Evolutionary conservation across 495 filamentous ascomycete genomes (phyloP).

Genomic region (Staphylotrichum tortipilum): DNA sequence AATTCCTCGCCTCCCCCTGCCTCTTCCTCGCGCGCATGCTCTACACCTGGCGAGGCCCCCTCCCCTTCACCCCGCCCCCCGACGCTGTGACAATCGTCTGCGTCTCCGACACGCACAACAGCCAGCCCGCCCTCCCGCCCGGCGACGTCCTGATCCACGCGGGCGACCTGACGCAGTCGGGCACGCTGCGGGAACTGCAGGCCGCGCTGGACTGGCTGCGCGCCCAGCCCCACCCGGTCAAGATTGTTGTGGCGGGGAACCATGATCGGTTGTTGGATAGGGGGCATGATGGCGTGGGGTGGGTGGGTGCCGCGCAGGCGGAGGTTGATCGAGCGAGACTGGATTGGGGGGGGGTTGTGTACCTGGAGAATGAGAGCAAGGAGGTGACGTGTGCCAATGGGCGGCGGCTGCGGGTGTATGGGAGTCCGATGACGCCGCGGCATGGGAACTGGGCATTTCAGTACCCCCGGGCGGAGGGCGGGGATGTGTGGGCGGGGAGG

Average conservation of each 20-base stretch:
- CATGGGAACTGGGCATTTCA: slow-evolving; percentile 28
- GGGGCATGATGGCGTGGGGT: slow-evolving; percentile 11
- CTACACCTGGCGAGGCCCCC: slow-evolving; percentile 3
- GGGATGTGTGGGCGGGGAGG: slow-evolving; percentile 16
- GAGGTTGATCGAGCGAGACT: slow-evolving; percentile 4
- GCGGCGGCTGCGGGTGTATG: slow-evolving; percentile 29
- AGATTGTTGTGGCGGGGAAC: slow-evolving; percentile 68
- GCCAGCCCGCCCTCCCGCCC: slow-evolving; percentile 50
- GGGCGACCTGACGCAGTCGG: slow-evolving; percentile 75
- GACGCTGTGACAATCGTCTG: slow-evolving; percentile 49
- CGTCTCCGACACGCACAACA: slow-evolving; percentile 83
- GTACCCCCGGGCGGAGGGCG: slow-evolving; percentile 12
- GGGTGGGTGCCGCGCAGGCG: not conserved
- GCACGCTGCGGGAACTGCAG: slow-evolving; percentile 63
- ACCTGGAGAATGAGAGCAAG: slow-evolving; percentile 32
- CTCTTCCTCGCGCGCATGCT: slow-evolving; percentile 11
- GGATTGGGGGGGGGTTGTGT: slow-evolving; percentile 40
- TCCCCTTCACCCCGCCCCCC: not conserved
- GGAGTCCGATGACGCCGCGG: slow-evolving; percentile 28
- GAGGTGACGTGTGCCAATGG: slow-evolving; percentile 27
- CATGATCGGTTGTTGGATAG: slow-evolving; percentile 24
- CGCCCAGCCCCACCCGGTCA: slow-evolving; percentile 55
- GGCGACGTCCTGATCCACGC: slow-evolving; percentile 84
- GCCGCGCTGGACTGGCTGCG: slow-evolving; percentile 61
- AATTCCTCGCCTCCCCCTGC: slow-evolving; percentile 8